Conservation (phyloP, 768 basidiomycete genomes). For the Grammothele lineata region DNA sequence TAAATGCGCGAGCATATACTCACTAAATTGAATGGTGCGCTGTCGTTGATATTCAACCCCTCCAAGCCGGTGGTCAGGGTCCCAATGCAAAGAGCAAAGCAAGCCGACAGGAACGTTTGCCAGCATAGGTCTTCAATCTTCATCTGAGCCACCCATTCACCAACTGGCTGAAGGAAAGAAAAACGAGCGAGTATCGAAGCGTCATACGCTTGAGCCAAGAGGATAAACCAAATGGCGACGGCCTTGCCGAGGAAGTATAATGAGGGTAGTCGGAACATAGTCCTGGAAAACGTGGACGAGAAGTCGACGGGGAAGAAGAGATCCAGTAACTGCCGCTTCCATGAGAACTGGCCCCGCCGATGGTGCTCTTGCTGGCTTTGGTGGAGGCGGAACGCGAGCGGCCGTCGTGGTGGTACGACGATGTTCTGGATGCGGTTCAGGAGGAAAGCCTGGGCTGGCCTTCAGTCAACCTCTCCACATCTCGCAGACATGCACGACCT, state of each 20-base stretch:
- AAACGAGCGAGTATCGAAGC: conserved; percentile 32
- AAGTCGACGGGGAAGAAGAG: conserved; percentile 63
- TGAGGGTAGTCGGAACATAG: conserved; percentile 58
- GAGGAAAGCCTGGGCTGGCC: conserved; percentile 48
- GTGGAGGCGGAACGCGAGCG: conserved; percentile 23
- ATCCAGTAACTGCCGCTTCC: conserved; percentile 19
- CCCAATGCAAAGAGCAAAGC: conserved; percentile 59
- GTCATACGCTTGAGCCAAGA: conserved; percentile 54
- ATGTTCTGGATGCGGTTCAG: conserved; percentile 77
- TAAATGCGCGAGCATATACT: conserved; percentile 19
- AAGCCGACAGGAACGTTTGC: conserved; percentile 67
- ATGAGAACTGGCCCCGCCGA: background rate
- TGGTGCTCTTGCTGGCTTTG: conserved; percentile 1
- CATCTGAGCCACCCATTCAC: conserved; percentile 41
- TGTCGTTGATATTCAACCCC: conserved; percentile 46
- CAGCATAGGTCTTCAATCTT: conserved; percentile 68
- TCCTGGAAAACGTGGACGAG: conserved; percentile 52
- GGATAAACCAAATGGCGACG: conserved; percentile 52
- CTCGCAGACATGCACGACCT: background rate
- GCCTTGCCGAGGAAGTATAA: conserved; percentile 56
- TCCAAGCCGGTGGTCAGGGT: conserved; percentile 66
- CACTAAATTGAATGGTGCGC: conserved; percentile 71
- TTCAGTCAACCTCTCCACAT: conserved; percentile 6
- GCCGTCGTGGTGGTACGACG: conserved; percentile 58
- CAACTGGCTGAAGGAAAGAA: conserved; percentile 32